Evolutionary conservation across 148 eudicot genomes (phyloP), one percentile per base, ranked within the genome.

Genomic region (Nyssa sinensis): DNA sequence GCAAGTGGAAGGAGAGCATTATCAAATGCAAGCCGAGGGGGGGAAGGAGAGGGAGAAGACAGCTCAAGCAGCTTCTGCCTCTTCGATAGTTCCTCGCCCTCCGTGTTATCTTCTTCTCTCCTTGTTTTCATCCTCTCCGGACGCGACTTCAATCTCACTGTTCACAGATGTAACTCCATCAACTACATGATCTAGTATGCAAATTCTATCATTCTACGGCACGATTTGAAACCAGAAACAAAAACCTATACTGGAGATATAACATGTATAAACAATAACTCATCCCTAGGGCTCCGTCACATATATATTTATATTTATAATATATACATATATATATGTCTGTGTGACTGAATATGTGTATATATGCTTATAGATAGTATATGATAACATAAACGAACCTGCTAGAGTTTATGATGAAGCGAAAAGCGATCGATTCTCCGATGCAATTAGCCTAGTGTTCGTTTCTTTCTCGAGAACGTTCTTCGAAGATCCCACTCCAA

Each of bases 1-100:
- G 96, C 88, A 57, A 95, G 87, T 4, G 97, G 93, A 58, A 90
- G 86, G 5, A 92, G 84, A 8, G 93, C 85, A n/a, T 91, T 93
- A 24, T 90, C 88, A 12, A 87, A 86, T 1, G 84, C 97, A 25
- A 77, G 82, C 63, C 69, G 72, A 37, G 77, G 77, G 0, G 80
- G 59, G 1, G 63, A 66, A 23, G 69, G 73, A 33, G 81, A 51
- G 2, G 78, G 73, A 55, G 73, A 64, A 21, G 80, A 55, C 11
- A 64, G 69, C n/a, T 79, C 87, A 0, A 58, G 72, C 49, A 81
- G 10, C 78, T 81, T 92, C 86, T 81, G 92, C 80, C 86, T 77
- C 87, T 91, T 93, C 27, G 79, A 30, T 47, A 75, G 74, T 23
- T 71, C 80, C 55, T 63, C 81, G 6, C 65, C 80, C 71, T 49